Evolutionary conservation across 306 rosid species (phyloP).

Genomic region (Dalbergia oliveri): DNA sequence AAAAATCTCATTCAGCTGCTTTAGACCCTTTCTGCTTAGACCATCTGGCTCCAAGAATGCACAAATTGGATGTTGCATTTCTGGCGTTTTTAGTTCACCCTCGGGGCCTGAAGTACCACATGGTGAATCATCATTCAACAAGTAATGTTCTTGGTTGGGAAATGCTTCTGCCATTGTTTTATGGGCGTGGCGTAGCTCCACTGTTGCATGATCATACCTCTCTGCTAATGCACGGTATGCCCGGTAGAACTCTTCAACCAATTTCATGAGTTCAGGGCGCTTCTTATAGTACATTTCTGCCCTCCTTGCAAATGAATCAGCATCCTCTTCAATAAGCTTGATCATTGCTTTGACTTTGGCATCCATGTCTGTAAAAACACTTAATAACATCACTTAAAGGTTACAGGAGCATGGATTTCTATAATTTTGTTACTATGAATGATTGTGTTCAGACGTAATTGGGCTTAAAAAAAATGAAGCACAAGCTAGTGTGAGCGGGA

Average conservation of each 20-base stretch:
- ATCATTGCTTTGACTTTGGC: constrained; percentile 97
- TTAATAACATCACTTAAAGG: constrained; percentile 36
- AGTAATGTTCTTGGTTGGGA: constrained; percentile 78
- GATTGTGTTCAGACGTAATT: neutral
- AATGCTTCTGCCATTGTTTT: constrained; percentile 93
- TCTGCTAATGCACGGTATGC: constrained; percentile 99
- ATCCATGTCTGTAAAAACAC: constrained; percentile 82
- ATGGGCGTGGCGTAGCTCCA: constrained; percentile 93
- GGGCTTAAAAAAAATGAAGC: neutral
- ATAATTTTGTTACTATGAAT: neutral
- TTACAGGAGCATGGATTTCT: neutral
- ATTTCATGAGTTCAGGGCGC: constrained; percentile 95
- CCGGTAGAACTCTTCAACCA: constrained; percentile 98
- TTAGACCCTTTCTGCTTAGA: constrained; percentile 73
- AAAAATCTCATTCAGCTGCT: constrained; percentile 71
- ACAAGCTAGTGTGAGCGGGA: neutral
- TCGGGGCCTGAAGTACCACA: constrained; percentile 68
- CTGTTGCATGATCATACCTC: constrained; percentile 98
- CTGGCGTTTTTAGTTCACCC: constrained; percentile 68
- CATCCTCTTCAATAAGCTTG: constrained; percentile 99
- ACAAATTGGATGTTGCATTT: constrained; percentile 60
- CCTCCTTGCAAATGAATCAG: constrained; percentile 98
- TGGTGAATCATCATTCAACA: constrained; percentile 69
- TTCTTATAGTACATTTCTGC: constrained; percentile 99
- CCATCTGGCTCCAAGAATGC: constrained; percentile 60